Evolutionary conservation across 2,329 filamentous ascomycete genomes (phyloP).

Genomic region (Fusarium succisae): DNA sequence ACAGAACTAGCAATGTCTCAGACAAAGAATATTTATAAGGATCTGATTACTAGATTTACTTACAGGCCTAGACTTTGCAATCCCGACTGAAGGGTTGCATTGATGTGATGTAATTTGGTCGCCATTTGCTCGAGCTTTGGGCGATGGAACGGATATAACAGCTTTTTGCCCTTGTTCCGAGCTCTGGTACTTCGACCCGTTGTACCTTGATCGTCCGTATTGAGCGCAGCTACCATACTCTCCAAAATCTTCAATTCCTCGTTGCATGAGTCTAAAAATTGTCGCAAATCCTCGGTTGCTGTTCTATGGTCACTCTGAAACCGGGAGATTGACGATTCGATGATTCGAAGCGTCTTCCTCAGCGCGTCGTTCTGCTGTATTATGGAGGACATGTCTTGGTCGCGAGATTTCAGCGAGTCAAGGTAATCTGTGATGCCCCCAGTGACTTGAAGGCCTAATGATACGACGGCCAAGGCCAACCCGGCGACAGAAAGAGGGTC

Average conservation of each 20-base stretch:
- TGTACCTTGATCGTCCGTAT: accelerated
- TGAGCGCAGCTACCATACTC: not conserved
- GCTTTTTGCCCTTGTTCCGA: not conserved
- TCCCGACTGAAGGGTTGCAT: not conserved
- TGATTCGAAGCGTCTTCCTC: not conserved
- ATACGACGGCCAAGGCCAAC: too few relatives aligned
- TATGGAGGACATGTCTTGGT: not conserved
- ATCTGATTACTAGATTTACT: accelerated
- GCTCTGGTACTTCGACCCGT: not conserved
- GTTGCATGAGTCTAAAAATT: not conserved
- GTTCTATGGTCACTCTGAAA: not conserved
- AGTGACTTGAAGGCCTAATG: too few relatives aligned
- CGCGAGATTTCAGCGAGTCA: too few relatives aligned
- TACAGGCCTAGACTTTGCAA: not conserved
- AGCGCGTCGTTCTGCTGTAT: not conserved
- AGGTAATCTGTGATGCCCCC: too few relatives aligned
- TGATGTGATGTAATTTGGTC: not conserved
- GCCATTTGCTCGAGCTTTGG: not conserved
- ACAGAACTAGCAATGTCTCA: not conserved
- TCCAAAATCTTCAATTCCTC: not conserved
- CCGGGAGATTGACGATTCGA: not conserved
- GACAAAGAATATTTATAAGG: not conserved
- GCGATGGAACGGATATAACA: not conserved
- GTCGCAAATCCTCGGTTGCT: not conserved
- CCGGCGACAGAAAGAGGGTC: too few relatives aligned